Evolutionary conservation across 306 rosid genomes (phyloP).

Genomic region (Medicago ruthenica): DNA sequence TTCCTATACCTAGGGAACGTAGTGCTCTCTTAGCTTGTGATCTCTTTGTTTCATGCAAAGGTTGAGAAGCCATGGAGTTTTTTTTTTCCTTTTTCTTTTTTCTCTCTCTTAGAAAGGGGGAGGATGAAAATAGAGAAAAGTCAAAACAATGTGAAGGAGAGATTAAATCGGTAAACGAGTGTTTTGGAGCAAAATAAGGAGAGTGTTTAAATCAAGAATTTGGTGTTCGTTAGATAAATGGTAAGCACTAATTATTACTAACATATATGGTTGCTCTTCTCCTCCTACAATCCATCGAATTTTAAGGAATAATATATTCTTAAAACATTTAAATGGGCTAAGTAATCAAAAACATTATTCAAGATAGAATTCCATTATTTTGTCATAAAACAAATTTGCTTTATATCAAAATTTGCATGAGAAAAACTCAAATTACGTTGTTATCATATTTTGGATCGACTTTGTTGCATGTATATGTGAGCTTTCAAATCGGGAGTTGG

Average conservation of each 20-base stretch:
- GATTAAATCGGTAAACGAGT: conserved; percentile 35
- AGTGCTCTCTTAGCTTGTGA: conserved; percentile 56
- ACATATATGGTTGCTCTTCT: conserved; percentile 1
- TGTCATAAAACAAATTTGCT: too few species aligned
- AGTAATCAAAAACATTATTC: background rate
- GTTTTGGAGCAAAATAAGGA: conserved; percentile 60
- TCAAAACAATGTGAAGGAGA: background rate
- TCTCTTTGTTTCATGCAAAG: conserved; percentile 43
- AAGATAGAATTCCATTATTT: too few species aligned
- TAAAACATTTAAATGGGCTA: background rate
- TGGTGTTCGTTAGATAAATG: background rate
- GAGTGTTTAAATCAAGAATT: conserved; percentile 21
- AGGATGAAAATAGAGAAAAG: conserved; percentile 21
- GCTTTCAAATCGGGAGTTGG: too few species aligned
- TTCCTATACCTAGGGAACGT: conserved; percentile 56
- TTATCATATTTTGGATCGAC: too few species aligned
- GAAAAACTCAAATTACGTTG: too few species aligned
- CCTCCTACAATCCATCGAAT: background rate
- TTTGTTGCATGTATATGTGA: too few species aligned
- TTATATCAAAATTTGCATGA: too few species aligned
- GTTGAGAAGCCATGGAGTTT: conserved; percentile 41
- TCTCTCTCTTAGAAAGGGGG: background rate
- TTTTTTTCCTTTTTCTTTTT: background rate
- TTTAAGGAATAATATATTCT: background rate
- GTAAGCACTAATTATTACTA: too few species aligned